Percentiles rank a stretch among this genome's conserved stretches.
phyloP scores from a whole-genome alignment of 495 filamentous ascomycete species.

The Rhypophila decipiens region DNA sequence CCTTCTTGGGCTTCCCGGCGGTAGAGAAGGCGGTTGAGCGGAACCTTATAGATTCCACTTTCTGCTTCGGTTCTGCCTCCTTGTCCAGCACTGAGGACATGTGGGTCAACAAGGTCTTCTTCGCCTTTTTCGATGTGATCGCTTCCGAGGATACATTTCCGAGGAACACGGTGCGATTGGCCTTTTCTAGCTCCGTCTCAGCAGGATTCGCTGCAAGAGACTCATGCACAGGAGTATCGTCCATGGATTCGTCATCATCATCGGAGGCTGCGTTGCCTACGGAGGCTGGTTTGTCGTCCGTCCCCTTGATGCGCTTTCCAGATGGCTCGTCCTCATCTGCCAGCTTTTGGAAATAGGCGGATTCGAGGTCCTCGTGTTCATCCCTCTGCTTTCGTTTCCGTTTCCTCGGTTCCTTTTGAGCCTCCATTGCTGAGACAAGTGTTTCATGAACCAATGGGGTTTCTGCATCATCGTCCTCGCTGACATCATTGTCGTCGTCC shows the following conservation, averaged over 20 bases:
- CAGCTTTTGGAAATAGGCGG: conserved; percentile 71
- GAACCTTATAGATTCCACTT: conserved; percentile 85
- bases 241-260: conserved; percentile 13
- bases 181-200: conserved; percentile 67
- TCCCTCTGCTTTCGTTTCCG: conserved; percentile 73
- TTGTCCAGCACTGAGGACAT: conserved; percentile 45
- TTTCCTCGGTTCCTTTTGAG: conserved; percentile 32
- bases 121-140: conserved; percentile 71
- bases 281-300: conserved; percentile 22
- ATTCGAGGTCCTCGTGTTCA: conserved; percentile 72
- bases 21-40: conserved; percentile 79
- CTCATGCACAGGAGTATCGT: conserved; percentile 38
- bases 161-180: conserved; percentile 84
- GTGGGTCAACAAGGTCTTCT: conserved; percentile 68
- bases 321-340: conserved; percentile 43
- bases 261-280: conserved; percentile 19
- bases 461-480: conserved; percentile 34
- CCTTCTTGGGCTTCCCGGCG: conserved; percentile 77
- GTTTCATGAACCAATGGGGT: conserved; percentile 23
- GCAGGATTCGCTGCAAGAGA: conserved; percentile 38
- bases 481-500: conserved; percentile 30
- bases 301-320: conserved; percentile 40
- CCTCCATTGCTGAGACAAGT: conserved; percentile 16
- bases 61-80: conserved; percentile 48
- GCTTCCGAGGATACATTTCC: conserved; percentile 81